A percentile compares a stretch with the other conserved stretches of the same genome.
These are phyloP conservation scores for Dentipellis fragilis DNA, from an alignment of 768 basidiomycete species.

Conservation along the genomic window DNA sequence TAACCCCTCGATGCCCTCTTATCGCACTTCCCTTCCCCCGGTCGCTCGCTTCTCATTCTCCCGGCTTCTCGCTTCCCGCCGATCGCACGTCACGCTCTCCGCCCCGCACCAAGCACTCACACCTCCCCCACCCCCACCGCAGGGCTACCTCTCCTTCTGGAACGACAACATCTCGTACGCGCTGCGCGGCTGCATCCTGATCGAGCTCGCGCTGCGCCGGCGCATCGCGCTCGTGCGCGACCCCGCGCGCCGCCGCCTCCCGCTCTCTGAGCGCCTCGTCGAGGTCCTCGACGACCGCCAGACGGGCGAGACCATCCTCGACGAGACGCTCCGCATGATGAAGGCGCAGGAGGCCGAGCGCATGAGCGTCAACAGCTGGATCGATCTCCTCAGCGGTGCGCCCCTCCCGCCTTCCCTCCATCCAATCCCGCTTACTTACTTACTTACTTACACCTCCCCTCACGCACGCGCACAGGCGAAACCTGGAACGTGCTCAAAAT, in stretches of 20 bases:
- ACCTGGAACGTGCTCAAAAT: constrained; percentile 99
- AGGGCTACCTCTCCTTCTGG: constrained; percentile 98
- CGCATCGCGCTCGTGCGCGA: constrained; percentile 89
- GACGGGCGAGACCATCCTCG: constrained; percentile 93
- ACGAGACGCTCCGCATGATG: constrained; percentile 96
- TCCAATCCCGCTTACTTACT: not conserved
- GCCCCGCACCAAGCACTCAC: not conserved
- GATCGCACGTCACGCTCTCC: not conserved
- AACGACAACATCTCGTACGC: constrained; percentile 99
- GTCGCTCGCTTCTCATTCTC: not conserved
- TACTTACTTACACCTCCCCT: not conserved
- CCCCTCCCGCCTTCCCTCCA: constrained; percentile 19
- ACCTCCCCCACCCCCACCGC: not conserved
- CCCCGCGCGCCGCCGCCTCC: constrained; percentile 60
- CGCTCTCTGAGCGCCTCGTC: constrained; percentile 73
- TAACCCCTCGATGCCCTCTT: no score
- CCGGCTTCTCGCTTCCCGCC: no score
- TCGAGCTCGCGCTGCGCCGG: constrained; percentile 91
- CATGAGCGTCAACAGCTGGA: constrained; percentile 84
- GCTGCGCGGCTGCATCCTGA: constrained; percentile 93
- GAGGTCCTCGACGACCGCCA: constrained; percentile 88
- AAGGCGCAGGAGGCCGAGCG: constrained; percentile 67
- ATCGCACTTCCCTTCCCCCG: not conserved
- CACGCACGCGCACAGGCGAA: constrained; percentile 53
- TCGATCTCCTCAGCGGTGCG: constrained; percentile 86